These are phyloP conservation scores for Backusella morwellensis DNA, from an alignment of 192 early-diverging fungal genomes.

Conservation along the genomic window DNA sequence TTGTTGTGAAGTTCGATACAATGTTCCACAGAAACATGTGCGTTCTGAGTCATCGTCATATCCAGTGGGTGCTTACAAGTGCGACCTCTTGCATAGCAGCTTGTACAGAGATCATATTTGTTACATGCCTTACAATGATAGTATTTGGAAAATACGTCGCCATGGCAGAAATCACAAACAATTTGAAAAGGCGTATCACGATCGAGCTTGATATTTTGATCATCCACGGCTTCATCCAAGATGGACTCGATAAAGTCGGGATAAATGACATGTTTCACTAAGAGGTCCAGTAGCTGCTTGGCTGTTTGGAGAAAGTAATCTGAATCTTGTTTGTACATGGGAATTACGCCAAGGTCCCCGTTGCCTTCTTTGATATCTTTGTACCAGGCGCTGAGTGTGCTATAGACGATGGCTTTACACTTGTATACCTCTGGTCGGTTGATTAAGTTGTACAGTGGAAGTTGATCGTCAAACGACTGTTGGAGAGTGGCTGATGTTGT, in stretches of 20 bases:
- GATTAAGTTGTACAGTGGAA: slow-evolving; percentile 23
- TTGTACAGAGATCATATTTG: slow-evolving; percentile 22
- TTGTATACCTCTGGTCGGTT: slow-evolving; percentile 26
- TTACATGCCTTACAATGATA: slow-evolving; percentile 22
- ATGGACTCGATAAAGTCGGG: slow-evolving; percentile 19
- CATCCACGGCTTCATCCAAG: background rate
- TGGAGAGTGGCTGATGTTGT: slow-evolving; percentile 5
- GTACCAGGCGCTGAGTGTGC: slow-evolving; percentile 11
- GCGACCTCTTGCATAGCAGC: slow-evolving; percentile 23
- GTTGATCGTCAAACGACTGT: background rate
- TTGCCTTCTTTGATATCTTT: background rate
- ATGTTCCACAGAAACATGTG: background rate
- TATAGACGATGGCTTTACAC: slow-evolving; percentile 17
- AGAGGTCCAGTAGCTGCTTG: slow-evolving; percentile 6
- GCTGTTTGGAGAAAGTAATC: background rate
- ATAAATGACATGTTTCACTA: background rate
- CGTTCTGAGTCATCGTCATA: slow-evolving; percentile 13
- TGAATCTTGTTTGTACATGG: background rate
- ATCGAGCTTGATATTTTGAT: background rate
- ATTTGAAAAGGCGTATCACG: background rate
- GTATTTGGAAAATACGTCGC: slow-evolving; percentile 20
- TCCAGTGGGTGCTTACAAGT: slow-evolving; percentile 10
- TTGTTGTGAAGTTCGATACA: slow-evolving; percentile 8
- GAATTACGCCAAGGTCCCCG: background rate
- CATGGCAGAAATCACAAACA: slow-evolving; percentile 27